phyloP scores from a whole-genome alignment of 495 filamentous ascomycete genomes.

The Aspergillus nidulans region DNA sequence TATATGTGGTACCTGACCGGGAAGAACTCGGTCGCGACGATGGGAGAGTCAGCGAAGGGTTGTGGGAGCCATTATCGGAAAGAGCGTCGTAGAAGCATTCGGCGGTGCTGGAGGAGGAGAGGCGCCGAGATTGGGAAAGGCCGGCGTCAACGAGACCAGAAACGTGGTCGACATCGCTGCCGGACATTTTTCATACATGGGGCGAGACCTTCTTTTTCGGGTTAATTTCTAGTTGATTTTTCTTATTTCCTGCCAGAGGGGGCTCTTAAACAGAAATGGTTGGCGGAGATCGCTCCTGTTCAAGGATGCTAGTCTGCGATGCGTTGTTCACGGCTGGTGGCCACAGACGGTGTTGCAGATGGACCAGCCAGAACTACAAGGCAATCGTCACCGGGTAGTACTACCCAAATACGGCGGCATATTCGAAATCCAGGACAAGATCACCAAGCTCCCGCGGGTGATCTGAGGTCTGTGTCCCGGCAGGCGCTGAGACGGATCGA shows the following conservation, averaged over 20 bases:
- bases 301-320: constrained; percentile 33
- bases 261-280: constrained; percentile 22
- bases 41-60: constrained; percentile 16
- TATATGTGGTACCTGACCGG: constrained; percentile 26
- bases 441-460: constrained; percentile 15
- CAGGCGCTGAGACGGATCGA: constrained; percentile 1
- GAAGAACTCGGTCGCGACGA: constrained; percentile 24
- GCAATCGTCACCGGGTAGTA: constrained; percentile 38
- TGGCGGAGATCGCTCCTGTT: constrained; percentile 28
- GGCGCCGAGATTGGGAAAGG: constrained; percentile 35
- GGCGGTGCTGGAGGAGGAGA: constrained; percentile 31
- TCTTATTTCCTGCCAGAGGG: constrained; percentile 3
- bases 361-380: constrained; percentile 39
- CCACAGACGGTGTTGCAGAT: constrained; percentile 37
- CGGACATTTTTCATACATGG: constrained; percentile 48
- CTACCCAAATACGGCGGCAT: constrained; percentile 40
- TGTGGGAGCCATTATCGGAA: constrained; percentile 12
- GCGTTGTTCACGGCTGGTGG: constrained; percentile 44
- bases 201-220: constrained; percentile 13
- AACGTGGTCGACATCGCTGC: constrained; percentile 40
- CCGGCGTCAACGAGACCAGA: constrained; percentile 32
- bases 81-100: constrained; percentile 26
- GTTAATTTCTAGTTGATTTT: constrained; percentile 3
- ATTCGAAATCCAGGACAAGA: constrained; percentile 26
- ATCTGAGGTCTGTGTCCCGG: constrained; percentile 11